phyloP scores from a whole-genome alignment of 148 eudicot genomes.

The Fagopyrum tataricum region DNA sequence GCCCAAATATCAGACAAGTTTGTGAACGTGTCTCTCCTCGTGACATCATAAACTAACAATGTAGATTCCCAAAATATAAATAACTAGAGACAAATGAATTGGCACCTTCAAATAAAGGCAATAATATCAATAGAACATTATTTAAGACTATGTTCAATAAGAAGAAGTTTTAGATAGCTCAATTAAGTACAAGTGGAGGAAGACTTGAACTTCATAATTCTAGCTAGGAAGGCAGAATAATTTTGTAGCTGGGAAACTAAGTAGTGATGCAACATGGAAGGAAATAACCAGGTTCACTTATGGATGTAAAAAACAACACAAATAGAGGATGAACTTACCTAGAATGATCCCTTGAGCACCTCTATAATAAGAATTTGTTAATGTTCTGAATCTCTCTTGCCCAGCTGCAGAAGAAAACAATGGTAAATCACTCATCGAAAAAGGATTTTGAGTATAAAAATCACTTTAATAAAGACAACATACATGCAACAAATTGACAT shows the following conservation, averaged over 20 bases:
- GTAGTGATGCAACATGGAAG: neutral
- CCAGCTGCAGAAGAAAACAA: conserved; percentile 70
- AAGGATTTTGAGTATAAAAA: neutral
- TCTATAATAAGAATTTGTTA: conserved; percentile 92
- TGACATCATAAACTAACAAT: conserved; percentile 77
- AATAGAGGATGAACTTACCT: conserved; percentile 35
- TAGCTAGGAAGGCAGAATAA: neutral
- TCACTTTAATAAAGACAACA: neutral
- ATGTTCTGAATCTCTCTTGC: conserved; percentile 92
- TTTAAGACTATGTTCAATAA: neutral
- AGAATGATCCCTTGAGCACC: conserved; percentile 94
- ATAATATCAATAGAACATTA: neutral
- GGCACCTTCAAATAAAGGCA: conserved; percentile 11
- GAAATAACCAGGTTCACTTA: neutral
- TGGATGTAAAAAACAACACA: neutral
- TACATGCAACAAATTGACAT: neutral
- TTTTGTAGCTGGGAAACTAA: neutral
- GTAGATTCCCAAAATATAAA: neutral
- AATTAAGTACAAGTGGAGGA: neutral
- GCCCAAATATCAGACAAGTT: conserved; percentile 95
- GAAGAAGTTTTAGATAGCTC: neutral
- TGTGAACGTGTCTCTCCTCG: conserved; percentile 84
- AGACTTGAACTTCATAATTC: neutral
- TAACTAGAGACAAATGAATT: conserved; percentile 6
- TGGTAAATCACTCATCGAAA: conserved; percentile 7